Evolutionary conservation across 23 red algal genomes (phyloP).

Genomic region (Gracilariopsis chorda): DNA sequence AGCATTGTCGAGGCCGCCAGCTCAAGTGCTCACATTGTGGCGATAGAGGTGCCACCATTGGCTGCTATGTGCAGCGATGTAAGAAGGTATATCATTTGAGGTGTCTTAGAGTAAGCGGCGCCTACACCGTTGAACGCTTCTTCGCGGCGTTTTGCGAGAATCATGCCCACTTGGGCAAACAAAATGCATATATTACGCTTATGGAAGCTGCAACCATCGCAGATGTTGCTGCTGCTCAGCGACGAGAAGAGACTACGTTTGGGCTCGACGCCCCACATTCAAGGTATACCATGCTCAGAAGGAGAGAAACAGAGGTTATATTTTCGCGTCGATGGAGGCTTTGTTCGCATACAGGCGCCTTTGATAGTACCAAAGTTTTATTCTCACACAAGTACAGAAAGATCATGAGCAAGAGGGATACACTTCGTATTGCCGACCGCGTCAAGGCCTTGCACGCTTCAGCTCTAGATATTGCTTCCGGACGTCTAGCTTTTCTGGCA

Average conservation of each 20-base stretch:
- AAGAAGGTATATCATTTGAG: slow-evolving; percentile 75
- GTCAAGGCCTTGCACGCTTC: slow-evolving; percentile 27
- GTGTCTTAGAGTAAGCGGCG: slow-evolving; percentile 43
- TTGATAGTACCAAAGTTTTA: slow-evolving; percentile 37
- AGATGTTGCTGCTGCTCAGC: slow-evolving; percentile 47
- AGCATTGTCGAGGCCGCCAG: slow-evolving; percentile 65
- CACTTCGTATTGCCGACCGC: slow-evolving; percentile 23
- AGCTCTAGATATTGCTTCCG: slow-evolving; percentile 51
- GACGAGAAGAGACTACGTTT: slow-evolving; percentile 52
- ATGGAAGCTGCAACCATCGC: slow-evolving; percentile 71
- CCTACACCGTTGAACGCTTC: slow-evolving; percentile 40
- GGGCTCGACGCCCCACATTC: slow-evolving; percentile 80
- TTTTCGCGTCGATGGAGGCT: slow-evolving; percentile 59
- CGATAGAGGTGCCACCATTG: slow-evolving; percentile 71
- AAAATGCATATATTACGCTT: slow-evolving; percentile 35
- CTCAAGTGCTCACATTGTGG: slow-evolving; percentile 61
- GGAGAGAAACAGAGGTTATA: slow-evolving; percentile 59
- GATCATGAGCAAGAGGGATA: slow-evolving; percentile 20
- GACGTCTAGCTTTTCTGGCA: slow-evolving; percentile 49
- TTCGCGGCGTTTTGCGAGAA: slow-evolving; percentile 73
- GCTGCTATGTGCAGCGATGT: slow-evolving; percentile 74
- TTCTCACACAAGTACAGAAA: slow-evolving; percentile 33
- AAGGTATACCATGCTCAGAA: slow-evolving; percentile 44
- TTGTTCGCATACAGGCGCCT: slow-evolving; percentile 31
- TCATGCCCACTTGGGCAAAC: slow-evolving; percentile 49